Conservation (phyloP, 2,329 filamentous ascomycete species). For the Cercospora nicotianae region DNA sequence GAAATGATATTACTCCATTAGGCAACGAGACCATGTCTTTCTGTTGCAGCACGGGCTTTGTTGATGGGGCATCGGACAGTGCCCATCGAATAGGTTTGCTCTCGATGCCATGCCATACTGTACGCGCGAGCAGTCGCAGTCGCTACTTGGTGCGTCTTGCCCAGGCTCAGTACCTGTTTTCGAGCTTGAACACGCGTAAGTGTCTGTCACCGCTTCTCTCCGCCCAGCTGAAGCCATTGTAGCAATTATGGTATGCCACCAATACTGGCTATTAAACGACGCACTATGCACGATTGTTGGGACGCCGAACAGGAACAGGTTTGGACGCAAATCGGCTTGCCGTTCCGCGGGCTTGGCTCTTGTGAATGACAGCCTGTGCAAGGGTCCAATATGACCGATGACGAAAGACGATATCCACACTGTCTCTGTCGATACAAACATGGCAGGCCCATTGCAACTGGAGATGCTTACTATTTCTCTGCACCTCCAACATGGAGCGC, state of each 20-base stretch:
- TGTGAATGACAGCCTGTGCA: background rate
- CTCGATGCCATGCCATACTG: background rate
- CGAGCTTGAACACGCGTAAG: background rate
- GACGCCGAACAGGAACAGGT: background rate
- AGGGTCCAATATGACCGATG: background rate
- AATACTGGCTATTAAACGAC: background rate
- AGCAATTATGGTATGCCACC: background rate
- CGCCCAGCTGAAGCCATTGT: background rate
- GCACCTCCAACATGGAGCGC: background rate
- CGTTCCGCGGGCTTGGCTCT: background rate
- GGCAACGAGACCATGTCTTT: background rate
- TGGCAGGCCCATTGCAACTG: background rate
- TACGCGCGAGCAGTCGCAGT: background rate
- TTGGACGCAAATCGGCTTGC: background rate
- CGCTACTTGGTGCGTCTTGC: background rate
- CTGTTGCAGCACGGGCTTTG: background rate
- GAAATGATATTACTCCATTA: background rate
- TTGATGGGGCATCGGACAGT: background rate
- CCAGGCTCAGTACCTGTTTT: background rate
- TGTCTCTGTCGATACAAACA: constrained; percentile 1
- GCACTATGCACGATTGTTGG: background rate
- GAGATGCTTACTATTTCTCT: background rate
- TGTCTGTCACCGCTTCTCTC: background rate
- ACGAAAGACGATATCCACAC: background rate
- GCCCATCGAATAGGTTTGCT: background rate